Conservation (phyloP, 768 basidiomycete genomes). For the Termitomyces sp. region DNA sequence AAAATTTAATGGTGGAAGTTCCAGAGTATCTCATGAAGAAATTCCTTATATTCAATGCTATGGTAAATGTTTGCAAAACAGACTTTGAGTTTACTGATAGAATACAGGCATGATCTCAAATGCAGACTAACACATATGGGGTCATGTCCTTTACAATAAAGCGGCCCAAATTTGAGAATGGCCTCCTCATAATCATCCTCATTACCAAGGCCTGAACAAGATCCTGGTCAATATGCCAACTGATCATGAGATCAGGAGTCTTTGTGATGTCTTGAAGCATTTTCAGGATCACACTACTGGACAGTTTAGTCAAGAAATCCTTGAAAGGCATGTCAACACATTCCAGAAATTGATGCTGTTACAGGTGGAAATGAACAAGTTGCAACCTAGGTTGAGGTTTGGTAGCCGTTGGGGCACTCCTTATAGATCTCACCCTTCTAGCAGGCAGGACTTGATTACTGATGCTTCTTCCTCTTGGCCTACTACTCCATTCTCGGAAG, state of each 20-base stretch:
- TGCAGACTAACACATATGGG: too few species aligned
- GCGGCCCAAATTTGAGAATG: background rate
- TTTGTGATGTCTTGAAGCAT: background rate
- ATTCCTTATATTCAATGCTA: too few species aligned
- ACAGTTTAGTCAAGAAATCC: background rate
- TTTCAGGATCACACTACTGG: background rate
- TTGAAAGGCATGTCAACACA: background rate
- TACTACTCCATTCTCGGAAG: background rate
- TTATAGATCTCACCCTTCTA: background rate
- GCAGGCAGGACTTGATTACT: background rate
- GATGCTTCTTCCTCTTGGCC: background rate
- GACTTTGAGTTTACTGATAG: too few species aligned
- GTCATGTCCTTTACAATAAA: background rate
- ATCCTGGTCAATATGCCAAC: background rate
- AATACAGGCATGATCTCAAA: too few species aligned
- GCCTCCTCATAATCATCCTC: background rate
- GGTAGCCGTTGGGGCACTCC: too few species aligned
- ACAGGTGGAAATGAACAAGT: background rate
- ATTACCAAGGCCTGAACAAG: background rate
- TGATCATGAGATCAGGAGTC: background rate
- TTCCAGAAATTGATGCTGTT: background rate
- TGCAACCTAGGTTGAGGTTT: background rate
- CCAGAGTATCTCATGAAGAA: too few species aligned
- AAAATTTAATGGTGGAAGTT: too few species aligned
- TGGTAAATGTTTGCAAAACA: too few species aligned